phyloP scores from a whole-genome alignment of 2,329 filamentous ascomycete species.

The Colletotrichum echinochloae region DNA sequence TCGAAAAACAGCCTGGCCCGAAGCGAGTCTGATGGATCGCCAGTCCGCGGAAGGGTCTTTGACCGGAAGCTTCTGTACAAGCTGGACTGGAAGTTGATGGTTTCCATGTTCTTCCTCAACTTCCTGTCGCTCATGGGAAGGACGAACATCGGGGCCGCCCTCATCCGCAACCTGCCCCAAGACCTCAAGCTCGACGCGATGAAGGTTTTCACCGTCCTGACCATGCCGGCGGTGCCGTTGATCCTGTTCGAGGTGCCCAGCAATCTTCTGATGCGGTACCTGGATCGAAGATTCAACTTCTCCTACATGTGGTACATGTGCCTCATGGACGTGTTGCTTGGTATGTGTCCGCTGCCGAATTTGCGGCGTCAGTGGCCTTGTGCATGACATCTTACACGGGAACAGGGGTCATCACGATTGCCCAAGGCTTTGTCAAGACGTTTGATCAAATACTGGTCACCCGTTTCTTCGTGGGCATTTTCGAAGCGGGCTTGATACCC shows the following conservation, averaged over 20 bases:
- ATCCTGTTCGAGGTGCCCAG: conserved; percentile 43
- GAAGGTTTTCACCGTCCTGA: conserved; percentile 43
- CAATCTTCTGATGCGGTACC: conserved; percentile 42
- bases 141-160: conserved; percentile 45
- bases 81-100: conserved; percentile 43
- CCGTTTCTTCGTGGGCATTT: conserved; percentile 43
- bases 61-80: conserved; percentile 46
- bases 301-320: conserved; percentile 43
- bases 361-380: no score
- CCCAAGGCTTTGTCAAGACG: conserved; percentile 44
- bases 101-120: conserved; percentile 47
- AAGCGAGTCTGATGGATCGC: conserved; percentile 5
- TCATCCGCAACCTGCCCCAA: conserved; percentile 44
- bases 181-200: conserved; percentile 44
- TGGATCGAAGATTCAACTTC: conserved; percentile 38
- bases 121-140: conserved; percentile 46
- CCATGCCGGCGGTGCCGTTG: conserved; percentile 39
- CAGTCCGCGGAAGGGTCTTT: background rate
- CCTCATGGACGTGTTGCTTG: conserved; percentile 39
- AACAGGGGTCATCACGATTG: conserved; percentile 44
- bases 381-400: background rate
- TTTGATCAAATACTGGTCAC: conserved; percentile 43
- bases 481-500: conserved; percentile 45
- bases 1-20: conserved; percentile 4
- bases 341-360: conserved; percentile 21